Conservation (phyloP, 1,284 basidiomycete genomes). For the Apiotrichum sp. region DNA sequence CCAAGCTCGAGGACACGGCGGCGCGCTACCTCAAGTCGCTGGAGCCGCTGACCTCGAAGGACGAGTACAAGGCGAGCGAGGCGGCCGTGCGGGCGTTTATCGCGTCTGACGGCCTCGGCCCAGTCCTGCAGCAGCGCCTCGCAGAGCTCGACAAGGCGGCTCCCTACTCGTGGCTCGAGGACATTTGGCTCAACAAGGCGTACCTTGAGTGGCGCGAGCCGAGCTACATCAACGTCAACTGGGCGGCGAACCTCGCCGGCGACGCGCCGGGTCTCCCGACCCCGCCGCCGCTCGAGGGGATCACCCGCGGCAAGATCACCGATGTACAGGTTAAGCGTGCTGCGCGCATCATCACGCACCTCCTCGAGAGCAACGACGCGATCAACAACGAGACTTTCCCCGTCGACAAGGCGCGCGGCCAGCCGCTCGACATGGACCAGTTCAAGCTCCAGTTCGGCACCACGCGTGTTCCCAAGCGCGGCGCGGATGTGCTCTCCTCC, state of each 20-base stretch:
- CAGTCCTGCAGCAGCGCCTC: conserved; percentile 10
- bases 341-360: conserved; percentile 6
- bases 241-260: conserved; percentile 11
- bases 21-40: conserved; percentile 9
- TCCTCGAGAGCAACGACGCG: conserved; percentile 13
- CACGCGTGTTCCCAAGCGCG: conserved; percentile 10
- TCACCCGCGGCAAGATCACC: neutral
- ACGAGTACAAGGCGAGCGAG: conserved; percentile 3
- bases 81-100: conserved; percentile 6
- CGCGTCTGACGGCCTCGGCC: conserved; percentile 2
- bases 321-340: conserved; percentile 8
- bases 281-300: neutral
- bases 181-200: conserved; percentile 16
- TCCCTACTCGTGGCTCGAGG: conserved; percentile 13
- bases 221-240: conserved; percentile 16
- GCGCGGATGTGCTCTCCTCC: conserved; percentile 4
- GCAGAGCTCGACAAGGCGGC: conserved; percentile 10
- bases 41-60: conserved; percentile 3
- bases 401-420: conserved; percentile 6
- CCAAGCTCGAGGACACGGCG: conserved; percentile 8
- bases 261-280: neutral
- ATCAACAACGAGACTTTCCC: conserved; percentile 13
- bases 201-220: conserved; percentile 14
- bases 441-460: conserved; percentile 16
- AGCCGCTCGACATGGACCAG: conserved; percentile 14